Percentiles rank a stretch among this genome's conserved stretches.
phyloP scores from a whole-genome alignment of 176 grass and related monocot genomes.

The Pontederia paniculata region DNA sequence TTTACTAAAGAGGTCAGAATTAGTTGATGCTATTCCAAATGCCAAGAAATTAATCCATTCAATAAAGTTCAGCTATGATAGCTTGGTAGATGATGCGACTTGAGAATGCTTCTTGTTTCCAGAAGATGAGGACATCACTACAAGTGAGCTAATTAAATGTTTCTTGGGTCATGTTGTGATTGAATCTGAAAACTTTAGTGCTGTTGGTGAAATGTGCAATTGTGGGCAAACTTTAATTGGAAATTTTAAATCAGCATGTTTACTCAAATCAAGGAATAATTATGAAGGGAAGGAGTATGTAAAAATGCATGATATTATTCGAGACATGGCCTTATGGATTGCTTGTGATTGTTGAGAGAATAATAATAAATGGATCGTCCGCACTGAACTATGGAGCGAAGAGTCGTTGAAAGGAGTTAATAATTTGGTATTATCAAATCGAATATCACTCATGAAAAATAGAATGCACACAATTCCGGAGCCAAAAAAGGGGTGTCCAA shows the following conservation, averaged over 20 bases:
- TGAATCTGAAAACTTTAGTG: neutral
- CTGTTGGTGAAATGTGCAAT: neutral
- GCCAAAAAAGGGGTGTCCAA: neutral
- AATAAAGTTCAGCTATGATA: neutral
- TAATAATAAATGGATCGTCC: constrained; percentile 1
- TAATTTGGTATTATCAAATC: neutral
- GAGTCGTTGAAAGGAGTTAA: neutral
- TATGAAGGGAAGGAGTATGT: no score
- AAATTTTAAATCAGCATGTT: no score
- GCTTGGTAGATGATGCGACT: no score
- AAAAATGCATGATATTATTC: no score
- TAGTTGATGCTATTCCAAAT: neutral
- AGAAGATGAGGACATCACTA: no score
- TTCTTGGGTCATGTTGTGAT: no score
- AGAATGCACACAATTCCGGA: neutral
- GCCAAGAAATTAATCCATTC: neutral
- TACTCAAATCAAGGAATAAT: no score
- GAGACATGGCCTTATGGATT: no score
- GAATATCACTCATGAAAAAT: no score
- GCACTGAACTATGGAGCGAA: neutral
- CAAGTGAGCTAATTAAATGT: no score
- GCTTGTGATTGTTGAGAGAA: neutral
- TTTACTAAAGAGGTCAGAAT: neutral
- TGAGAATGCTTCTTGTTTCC: no score
- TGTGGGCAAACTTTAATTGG: neutral